Conservation (phyloP, 2,329 filamentous ascomycete genomes). For the Rhynchosporium agropyri region DNA sequence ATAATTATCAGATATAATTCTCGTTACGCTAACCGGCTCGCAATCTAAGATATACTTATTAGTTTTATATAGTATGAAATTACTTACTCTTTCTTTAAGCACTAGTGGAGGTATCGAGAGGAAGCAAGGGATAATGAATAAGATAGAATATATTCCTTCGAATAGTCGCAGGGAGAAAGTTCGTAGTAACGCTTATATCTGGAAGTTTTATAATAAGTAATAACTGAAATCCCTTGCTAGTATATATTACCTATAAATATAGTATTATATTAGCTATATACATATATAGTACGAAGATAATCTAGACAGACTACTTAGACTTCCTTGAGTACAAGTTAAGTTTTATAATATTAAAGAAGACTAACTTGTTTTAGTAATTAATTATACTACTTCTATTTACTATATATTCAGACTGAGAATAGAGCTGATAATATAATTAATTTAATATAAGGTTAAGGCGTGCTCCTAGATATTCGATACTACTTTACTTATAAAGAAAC, state of each 20-base stretch:
- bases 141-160: no score
- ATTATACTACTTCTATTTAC: conserved; percentile 3
- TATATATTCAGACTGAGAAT: neutral
- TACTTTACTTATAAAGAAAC: neutral
- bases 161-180: no score
- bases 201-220: no score
- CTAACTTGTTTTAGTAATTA: neutral
- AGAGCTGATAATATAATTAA: neutral
- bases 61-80: neutral
- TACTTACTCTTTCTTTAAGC: neutral
- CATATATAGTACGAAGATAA: no score
- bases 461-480: neutral
- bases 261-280: no score
- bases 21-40: neutral
- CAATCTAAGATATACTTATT: neutral
- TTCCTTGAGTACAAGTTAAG: no score
- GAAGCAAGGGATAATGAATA: neutral
- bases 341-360: neutral
- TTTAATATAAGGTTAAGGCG: neutral
- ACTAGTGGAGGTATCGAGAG: neutral
- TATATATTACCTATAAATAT: no score
- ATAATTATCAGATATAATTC: neutral
- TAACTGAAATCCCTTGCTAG: no score
- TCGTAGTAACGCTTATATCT: no score
- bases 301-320: no score